Percentiles rank a stretch among this genome's conserved stretches.
Conservation (phyloP, 805 yeast genomes). For the Sugiyamaella boreocaroliniensis region DNA sequence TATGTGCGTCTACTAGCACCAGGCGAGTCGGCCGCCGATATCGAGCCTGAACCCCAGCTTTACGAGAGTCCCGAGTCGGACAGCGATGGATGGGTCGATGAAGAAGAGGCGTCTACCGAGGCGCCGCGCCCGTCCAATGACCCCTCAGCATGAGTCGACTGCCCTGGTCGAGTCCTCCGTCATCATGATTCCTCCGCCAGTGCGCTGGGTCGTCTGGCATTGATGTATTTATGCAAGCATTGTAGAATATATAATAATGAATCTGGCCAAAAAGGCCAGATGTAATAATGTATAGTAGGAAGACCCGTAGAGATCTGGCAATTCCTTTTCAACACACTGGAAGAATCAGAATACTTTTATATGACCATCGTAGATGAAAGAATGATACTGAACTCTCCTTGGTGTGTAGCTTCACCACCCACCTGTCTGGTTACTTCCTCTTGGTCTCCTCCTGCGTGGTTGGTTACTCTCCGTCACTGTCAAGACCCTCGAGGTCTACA, state of each 20-base stretch:
- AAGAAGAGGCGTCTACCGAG: slow-evolving; percentile 12
- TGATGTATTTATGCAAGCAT: not conserved
- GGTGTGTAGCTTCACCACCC: no score
- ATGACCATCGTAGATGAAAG: not conserved
- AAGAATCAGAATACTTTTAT: no score
- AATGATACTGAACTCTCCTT: no score
- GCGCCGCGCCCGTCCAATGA: not conserved
- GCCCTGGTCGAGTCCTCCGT: no score
- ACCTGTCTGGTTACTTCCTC: no score
- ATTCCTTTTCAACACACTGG: no score
- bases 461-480: slow-evolving; percentile 1
- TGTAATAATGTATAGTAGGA: no score
- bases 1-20: slow-evolving; percentile 53
- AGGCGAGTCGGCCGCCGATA: not conserved
- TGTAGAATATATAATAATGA: not conserved
- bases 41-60: slow-evolving; percentile 13
- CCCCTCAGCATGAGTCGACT: not conserved
- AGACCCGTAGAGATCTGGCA: no score
- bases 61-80: slow-evolving; percentile 20
- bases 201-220: not conserved
- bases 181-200: not conserved
- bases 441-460: no score
- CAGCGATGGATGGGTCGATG: slow-evolving; percentile 28
- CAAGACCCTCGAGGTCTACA: slow-evolving; percentile 15
- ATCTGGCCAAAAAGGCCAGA: no score